Conservation (phyloP, 2,329 filamentous ascomycete species). For the Raffaelea deltoideospora region DNA sequence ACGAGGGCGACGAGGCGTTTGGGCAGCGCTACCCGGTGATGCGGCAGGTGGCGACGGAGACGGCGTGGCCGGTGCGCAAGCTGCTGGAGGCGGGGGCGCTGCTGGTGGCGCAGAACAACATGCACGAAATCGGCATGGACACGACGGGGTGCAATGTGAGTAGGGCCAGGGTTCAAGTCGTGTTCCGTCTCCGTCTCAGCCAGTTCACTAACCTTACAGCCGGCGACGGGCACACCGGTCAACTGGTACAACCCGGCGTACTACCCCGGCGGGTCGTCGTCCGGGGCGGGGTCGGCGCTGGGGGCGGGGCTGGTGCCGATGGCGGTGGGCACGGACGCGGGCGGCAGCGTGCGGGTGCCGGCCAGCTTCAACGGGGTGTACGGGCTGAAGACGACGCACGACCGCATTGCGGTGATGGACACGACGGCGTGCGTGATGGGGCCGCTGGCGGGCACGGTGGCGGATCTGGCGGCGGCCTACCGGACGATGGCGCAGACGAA, state of each 20-base stretch:
- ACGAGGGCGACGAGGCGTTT: constrained; percentile 6
- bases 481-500: constrained; percentile 63
- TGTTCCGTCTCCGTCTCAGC: background rate
- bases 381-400: constrained; percentile 66
- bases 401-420: constrained; percentile 44
- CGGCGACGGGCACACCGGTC: constrained; percentile 54
- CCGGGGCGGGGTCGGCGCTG: constrained; percentile 58
- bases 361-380: constrained; percentile 64
- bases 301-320: constrained; percentile 60
- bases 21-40: constrained; percentile 37
- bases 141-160: constrained; percentile 66
- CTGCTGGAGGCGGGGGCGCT: constrained; percentile 63
- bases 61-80: constrained; percentile 56
- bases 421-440: constrained; percentile 49
- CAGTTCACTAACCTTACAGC: constrained; percentile 23
- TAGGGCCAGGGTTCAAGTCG: background rate
- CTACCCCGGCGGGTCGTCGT: constrained; percentile 71
- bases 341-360: constrained; percentile 62
- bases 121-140: constrained; percentile 70
- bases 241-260: constrained; percentile 66
- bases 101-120: constrained; percentile 59
- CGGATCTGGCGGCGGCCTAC: constrained; percentile 72
- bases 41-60: constrained; percentile 33
- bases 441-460: constrained; percentile 60
- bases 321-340: constrained; percentile 56